These are phyloP conservation scores for Suhomyces kunorum DNA, from an alignment of 1,139 yeast genomes.

Conservation along the genomic window DNA sequence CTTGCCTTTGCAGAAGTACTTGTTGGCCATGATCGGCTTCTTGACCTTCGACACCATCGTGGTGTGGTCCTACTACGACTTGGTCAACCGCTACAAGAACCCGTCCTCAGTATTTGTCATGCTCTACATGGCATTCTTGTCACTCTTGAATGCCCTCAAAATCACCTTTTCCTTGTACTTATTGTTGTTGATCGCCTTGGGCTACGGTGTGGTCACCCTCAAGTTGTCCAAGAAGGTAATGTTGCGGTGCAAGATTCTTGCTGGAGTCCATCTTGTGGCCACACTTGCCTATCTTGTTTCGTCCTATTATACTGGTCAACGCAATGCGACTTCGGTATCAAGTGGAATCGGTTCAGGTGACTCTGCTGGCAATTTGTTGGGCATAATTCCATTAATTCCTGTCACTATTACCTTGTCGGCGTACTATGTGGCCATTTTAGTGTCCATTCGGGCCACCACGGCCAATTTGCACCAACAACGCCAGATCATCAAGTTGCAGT, in stretches of 20 bases:
- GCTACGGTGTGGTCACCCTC: conserved; percentile 91
- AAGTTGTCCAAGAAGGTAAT: conserved; percentile 74
- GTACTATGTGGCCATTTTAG: conserved; percentile 74
- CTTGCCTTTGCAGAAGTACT: conserved; percentile 85
- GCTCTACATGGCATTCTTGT: conserved; percentile 73
- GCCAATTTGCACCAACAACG: conserved; percentile 76
- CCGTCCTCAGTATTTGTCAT: conserved; percentile 55
- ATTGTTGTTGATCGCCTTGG: conserved; percentile 80
- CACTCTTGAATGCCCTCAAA: conserved; percentile 77
- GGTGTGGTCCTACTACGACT: conserved; percentile 90
- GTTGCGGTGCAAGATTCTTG: conserved; percentile 78
- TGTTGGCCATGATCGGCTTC: conserved; percentile 81
- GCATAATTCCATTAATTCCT: conserved; percentile 60
- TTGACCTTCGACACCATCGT: conserved; percentile 82
- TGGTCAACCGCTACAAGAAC: conserved; percentile 61
- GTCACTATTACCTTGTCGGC: conserved; percentile 66
- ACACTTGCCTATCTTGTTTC: conserved; percentile 69
- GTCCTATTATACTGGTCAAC: conserved; percentile 54
- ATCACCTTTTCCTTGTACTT: conserved; percentile 87
- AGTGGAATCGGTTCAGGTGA: conserved; percentile 23
- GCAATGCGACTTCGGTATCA: conserved; percentile 33
- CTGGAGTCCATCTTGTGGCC: conserved; percentile 69
- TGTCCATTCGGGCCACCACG: conserved; percentile 74
- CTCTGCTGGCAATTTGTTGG: conserved; percentile 25
- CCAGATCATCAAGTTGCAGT: conserved; percentile 84